phyloP scores from a whole-genome alignment of 768 basidiomycete species.

The Kondoa malvinella region DNA sequence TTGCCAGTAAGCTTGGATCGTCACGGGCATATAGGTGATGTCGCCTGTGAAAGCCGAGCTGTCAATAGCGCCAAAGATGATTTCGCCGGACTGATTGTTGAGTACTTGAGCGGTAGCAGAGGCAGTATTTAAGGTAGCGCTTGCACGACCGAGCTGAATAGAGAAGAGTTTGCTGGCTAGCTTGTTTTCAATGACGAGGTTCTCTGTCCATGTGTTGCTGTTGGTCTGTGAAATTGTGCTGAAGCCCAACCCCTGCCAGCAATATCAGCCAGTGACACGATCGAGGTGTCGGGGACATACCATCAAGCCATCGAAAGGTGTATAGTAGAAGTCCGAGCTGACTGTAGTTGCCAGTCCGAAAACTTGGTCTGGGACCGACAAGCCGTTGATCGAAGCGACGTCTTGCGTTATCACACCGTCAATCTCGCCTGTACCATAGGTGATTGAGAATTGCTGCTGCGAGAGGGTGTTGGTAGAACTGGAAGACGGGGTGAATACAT shows the following conservation, averaged over 20 bases:
- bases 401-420: conserved; percentile 12
- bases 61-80: conserved; percentile 32
- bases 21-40: conserved; percentile 13
- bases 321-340: conserved; percentile 5
- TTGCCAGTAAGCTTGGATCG: conserved; percentile 20
- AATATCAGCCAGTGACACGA: too few species aligned
- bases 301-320: conserved; percentile 23
- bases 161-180: conserved; percentile 19
- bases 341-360: conserved; percentile 34
- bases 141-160: conserved; percentile 22
- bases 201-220: conserved; percentile 25
- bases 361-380: conserved; percentile 37
- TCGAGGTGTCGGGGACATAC: too few species aligned
- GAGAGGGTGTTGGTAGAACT: background rate
- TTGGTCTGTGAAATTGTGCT: conserved; percentile 24
- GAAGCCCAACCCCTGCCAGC: conserved; percentile 21
- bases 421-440: conserved; percentile 15
- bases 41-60: conserved; percentile 21
- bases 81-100: conserved; percentile 16
- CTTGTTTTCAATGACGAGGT: conserved; percentile 17
- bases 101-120: conserved; percentile 17
- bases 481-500: background rate
- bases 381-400: conserved; percentile 31
- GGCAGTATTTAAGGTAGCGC: conserved; percentile 15
- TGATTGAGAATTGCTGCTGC: background rate